Percentiles rank a stretch among this genome's conserved stretches.
phyloP scores from a whole-genome alignment of 2,329 filamentous ascomycete genomes.

The Aspergillus chevalieri region DNA sequence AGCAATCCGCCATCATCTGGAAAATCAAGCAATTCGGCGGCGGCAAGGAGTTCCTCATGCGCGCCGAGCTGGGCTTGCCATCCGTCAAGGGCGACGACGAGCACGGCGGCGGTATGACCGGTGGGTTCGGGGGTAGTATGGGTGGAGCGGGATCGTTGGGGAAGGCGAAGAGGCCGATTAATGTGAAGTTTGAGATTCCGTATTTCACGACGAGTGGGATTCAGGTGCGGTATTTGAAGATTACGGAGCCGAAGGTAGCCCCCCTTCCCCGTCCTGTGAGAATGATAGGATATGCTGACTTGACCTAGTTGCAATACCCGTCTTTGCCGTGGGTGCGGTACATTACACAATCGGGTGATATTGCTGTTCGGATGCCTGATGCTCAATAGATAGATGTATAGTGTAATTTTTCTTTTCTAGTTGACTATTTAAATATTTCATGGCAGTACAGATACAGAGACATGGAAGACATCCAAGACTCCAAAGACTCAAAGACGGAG shows the following conservation, averaged over 20 bases:
- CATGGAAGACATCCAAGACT: conserved; percentile 34
- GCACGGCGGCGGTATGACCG: conserved; percentile 93
- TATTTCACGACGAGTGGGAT: conserved; percentile 99
- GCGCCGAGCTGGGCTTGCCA: conserved; percentile 87
- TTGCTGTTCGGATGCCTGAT: conserved; percentile 90
- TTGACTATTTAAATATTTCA: background rate
- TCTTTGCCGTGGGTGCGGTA: conserved; percentile 97
- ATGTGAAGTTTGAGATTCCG: conserved; percentile 99
- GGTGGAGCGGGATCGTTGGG: conserved; percentile 70
- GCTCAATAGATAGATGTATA: conserved; percentile 53
- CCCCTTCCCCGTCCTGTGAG: background rate
- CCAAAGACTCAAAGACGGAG: conserved; percentile 32
- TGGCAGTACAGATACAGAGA: conserved; percentile 1
- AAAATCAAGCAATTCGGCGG: conserved; percentile 99
- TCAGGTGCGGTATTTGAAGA: conserved; percentile 96
- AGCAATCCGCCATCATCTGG: conserved; percentile 97
- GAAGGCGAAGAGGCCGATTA: conserved; percentile 93
- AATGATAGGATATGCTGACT: background rate
- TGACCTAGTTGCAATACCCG: conserved; percentile 81
- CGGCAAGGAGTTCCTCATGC: conserved; percentile 98
- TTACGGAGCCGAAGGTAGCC: conserved; percentile 94
- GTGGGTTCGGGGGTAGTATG: conserved; percentile 95
- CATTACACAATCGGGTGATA: conserved; percentile 96
- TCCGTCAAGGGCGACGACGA: conserved; percentile 94
- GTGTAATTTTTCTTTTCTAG: background rate